Evolutionary conservation across 2,329 filamentous ascomycete genomes (phyloP), one percentile per base, ranked within the genome.

Genomic region (Aureobasidium sp.): DNA sequence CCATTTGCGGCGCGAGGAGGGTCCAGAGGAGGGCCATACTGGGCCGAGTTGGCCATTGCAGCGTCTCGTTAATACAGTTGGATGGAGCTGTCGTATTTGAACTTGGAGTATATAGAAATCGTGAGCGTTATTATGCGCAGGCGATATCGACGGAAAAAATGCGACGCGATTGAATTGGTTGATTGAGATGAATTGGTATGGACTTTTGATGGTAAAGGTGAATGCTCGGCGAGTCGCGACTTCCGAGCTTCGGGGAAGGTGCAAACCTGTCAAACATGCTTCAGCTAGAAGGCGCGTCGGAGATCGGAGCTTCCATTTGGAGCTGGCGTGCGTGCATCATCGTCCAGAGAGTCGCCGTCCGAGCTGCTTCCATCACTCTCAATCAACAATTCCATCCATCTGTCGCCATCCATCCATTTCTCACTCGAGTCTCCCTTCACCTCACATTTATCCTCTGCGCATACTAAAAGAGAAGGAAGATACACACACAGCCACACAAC

Each of bases 21-120:
- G 71, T 84, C 85, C 66, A 84, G 75, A 64, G 79, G 84, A 67
- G 76, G 81, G 39, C 67, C 39, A 71, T 77, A 79, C 51, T 77
- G 74, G 64, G 47, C 60, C 41, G 73, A 75, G 66, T 50, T 60
- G 27, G 81, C 75, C 82, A 85, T 84, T 44, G 63, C 74, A 66
- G 67, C 61, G 59, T 48, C n/a, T 52, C 6, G 52, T 44, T 13
- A 41, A 29, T 36, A 4, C 17, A 51, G 29, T 15, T 27, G 20
- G 3, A 20, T 10, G n/a, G n/a, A 32, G 36, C 48, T 36, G 7
- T 29, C 36, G 51, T 8, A 24, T 3, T 15, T 13, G 17, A 4
- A 7, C 1, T 7, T 26, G 32, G 3, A 17, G 7, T 20, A 9
- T 34, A 39, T 37, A 12, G 4, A 3, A 1, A 26, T 26, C 34